Percentiles rank a stretch among this genome's conserved stretches.
Conservation (phyloP, 257 asterid genomes). For the Solanum pimpinellifolium region DNA sequence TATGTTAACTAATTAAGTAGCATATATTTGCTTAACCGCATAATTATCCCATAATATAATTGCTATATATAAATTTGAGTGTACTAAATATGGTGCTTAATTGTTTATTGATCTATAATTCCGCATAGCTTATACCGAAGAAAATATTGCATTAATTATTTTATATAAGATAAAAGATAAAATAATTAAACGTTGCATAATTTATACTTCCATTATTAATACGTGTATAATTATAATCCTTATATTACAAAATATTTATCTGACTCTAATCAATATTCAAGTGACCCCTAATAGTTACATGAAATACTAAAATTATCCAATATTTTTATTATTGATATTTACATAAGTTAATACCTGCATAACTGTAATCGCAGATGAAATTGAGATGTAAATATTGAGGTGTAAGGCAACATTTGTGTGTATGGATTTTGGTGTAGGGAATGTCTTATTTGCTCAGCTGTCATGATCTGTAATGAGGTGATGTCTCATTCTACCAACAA, state of each 20-base stretch:
- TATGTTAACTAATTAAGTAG: too few species aligned
- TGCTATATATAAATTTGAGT: not conserved
- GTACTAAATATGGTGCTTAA: not conserved
- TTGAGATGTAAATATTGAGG: not conserved
- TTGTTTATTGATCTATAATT: not conserved
- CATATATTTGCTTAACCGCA: not conserved
- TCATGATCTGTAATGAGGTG: constrained; percentile 21
- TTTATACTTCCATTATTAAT: not conserved
- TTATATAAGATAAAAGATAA: not conserved
- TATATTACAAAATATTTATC: not conserved
- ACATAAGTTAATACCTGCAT: not conserved
- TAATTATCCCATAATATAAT: not conserved
- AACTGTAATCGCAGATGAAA: not conserved
- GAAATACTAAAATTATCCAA: not conserved
- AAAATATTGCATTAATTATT: not conserved
- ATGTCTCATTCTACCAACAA: constrained; percentile 7
- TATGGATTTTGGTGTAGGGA: constrained; percentile 2
- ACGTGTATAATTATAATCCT: not conserved
- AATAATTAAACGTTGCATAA: not conserved
- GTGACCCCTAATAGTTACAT: not conserved
- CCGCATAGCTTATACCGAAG: not conserved
- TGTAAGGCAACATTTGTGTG: not conserved
- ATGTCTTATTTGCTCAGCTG: constrained; percentile 31
- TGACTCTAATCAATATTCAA: not conserved
- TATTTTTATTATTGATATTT: not conserved